Evolutionary conservation across 768 basidiomycete species (phyloP).

Genomic region (Clitopilus passeckerianus): DNA sequence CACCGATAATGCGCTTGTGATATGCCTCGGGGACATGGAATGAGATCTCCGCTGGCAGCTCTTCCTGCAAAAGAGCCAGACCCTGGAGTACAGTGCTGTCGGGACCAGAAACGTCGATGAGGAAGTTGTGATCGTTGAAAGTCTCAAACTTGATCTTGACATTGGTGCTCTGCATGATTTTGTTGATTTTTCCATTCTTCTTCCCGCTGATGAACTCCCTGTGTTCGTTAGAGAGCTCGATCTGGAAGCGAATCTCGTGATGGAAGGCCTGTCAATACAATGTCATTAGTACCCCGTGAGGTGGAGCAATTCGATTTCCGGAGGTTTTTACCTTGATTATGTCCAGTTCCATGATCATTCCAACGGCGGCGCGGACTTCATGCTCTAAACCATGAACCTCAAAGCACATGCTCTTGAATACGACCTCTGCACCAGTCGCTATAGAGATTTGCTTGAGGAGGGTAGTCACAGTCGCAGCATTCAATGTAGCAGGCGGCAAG

Average conservation of each 20-base stretch:
- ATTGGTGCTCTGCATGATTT: slow-evolving; percentile 96
- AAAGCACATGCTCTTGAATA: slow-evolving; percentile 96
- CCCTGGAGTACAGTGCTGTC: slow-evolving; percentile 86
- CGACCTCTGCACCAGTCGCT: slow-evolving; percentile 86
- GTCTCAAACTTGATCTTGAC: slow-evolving; percentile 99
- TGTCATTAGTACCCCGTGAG: slow-evolving; percentile 4
- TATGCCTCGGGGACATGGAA: slow-evolving; percentile 98
- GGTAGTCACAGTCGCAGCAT: slow-evolving; percentile 75
- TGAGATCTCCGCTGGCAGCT: slow-evolving; percentile 96
- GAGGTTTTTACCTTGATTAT: slow-evolving; percentile 67
- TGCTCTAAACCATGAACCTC: slow-evolving; percentile 94
- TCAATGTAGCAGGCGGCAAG: slow-evolving; percentile 76
- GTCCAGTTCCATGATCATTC: slow-evolving; percentile 86
- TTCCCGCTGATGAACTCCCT: slow-evolving; percentile 98
- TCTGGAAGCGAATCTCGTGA: slow-evolving; percentile 97
- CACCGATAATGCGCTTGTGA: slow-evolving; percentile 98
- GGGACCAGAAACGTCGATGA: slow-evolving; percentile 86
- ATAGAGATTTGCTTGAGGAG: slow-evolving; percentile 85
- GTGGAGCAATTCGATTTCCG: background rate
- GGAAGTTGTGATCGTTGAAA: slow-evolving; percentile 93
- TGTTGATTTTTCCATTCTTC: slow-evolving; percentile 99
- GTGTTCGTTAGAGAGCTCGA: slow-evolving; percentile 96
- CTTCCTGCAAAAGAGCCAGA: slow-evolving; percentile 87
- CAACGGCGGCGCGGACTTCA: slow-evolving; percentile 83
- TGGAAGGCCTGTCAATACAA: slow-evolving; percentile 66